Base-by-base conservation (phyloP, 116 monocot species). In the Cymodocea nodosa region DNA sequence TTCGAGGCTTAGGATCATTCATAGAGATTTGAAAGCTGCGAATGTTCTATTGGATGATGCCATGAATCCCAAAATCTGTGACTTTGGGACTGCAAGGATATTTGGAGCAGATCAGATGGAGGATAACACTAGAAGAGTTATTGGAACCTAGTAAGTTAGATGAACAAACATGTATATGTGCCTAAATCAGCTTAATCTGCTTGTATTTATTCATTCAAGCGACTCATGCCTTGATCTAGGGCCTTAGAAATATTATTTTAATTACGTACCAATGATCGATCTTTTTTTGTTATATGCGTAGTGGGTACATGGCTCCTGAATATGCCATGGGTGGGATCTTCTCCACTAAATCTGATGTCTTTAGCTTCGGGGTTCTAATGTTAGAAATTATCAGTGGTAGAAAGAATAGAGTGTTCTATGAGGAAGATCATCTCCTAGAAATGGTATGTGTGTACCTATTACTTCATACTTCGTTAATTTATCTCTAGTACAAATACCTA, bases 241-340 rank as follows among this genome's bases (percentile, higher is more conserved):
- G n/a, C n/a, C n/a, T n/a, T n/a, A n/a, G n/a, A 1, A n/a, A 51
- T 66, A 49, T 10, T 24, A 50, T 30, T 20, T 51, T 51, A 17
- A 40, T 44, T 35, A n/a, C 12, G 1, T 50, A 23, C n/a, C n/a
- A 30, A 30, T 30, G 30, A 30, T n/a, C n/a, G n/a, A n/a, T 30
- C 30, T 30, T 3, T 1, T 30, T 30, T 30, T 30, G 2, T n/a
- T 6, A 66, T 35, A 3, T 3, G 30, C 17, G 55, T 16, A 64
- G 64, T 50, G 64, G 64, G 49, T 64, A 64, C 64, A 64, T 64
- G 39, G 2, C 64, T 15, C 64, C 64, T 20, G 64, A 64, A 15
- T 66, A 66, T 22, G 66, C 14, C 1, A 66, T 24, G 13, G 40
- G 34, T 16, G 66, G 66, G 34, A 66, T 52, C 50, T 25, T 66